Evolutionary conservation across 2,329 filamentous ascomycete genomes (phyloP), one percentile per base, ranked within the genome.

Genomic region (Zalaria obscura): DNA sequence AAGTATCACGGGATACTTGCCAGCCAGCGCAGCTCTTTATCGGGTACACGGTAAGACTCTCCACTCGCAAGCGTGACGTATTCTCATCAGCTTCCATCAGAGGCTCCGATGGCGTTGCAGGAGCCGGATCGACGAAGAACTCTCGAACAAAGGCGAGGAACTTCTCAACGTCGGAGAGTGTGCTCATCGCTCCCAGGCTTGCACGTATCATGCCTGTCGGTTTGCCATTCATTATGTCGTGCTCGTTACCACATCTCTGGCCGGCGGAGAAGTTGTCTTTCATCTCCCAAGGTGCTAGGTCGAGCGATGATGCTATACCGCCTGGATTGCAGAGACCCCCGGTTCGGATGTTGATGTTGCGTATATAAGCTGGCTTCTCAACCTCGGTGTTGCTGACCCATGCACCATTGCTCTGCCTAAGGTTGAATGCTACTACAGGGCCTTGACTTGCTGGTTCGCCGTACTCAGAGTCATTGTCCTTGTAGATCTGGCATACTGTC

Each of bases 1-100:
- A 55, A 5, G 64, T 65, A 2, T 67, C 71, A 1, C 62, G 47
- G 1, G 86, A 80, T 27, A 96, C 69, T 31, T 67, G 66, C 57
- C 82, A 93, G 1, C 83, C 83, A 10, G 78, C 83, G 53, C 91
- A 96, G 56, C 87, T 94, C 61, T 98, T 98, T 55, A 98, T 88
- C 0, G 91, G 91, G 54, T 87, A 98, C 1, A 96, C 74, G 4
- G 62, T 65, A 10, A 72, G 49, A 41, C 62, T 67, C 45, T 70
- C 66, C 40, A 72, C 60, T 45, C 64, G 59, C 43, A 67, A 53
- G 9, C 46, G 43, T 4, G 49, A 40, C 3, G 28, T 26, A 4
- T 34, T 25, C 1, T 35, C 29, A 5, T 45, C 41, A 8, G 40
- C 36, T 2, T 41, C 25, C 3, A 44, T 11, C 5, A 44, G 3